phyloP scores from a whole-genome alignment of 73 alveolate species.

The Stentor roeselii region DNA sequence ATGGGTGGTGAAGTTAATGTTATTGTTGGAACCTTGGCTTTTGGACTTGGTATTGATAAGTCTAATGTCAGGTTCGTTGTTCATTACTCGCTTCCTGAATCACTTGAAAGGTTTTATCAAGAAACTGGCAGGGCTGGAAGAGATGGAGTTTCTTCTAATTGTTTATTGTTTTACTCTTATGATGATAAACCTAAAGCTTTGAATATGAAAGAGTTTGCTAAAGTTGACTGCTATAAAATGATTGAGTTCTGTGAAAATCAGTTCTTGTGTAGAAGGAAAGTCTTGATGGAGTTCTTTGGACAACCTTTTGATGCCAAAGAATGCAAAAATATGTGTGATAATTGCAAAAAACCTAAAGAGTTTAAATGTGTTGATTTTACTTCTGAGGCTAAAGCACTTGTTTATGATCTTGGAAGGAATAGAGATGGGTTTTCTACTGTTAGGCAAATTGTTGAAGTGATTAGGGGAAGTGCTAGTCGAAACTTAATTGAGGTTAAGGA shows the following conservation, averaged over 20 bases:
- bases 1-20: constrained; percentile 90
- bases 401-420: not conserved
- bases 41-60: constrained; percentile 99
- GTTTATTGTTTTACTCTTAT: constrained; percentile 53
- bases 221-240: constrained; percentile 18
- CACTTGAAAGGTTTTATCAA: constrained; percentile 90
- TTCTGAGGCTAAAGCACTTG: constrained; percentile 37
- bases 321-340: constrained; percentile 67
- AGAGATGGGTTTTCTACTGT: not conserved
- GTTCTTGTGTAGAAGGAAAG: constrained; percentile 66
- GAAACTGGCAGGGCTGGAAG: constrained; percentile 99
- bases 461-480: not conserved
- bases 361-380: constrained; percentile 33
- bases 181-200: constrained; percentile 37
- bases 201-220: not conserved
- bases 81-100: constrained; percentile 92
- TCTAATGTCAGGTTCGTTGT: constrained; percentile 97
- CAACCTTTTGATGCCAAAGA: constrained; percentile 64
- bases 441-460: not conserved
- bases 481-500: not conserved
- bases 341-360: constrained; percentile 41
- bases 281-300: constrained; percentile 63
- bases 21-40: constrained; percentile 98
- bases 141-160: constrained; percentile 76
- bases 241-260: constrained; percentile 70